Evolutionary conservation across 2,329 filamentous ascomycete genomes (phyloP), one percentile per base, ranked within the genome.

Genomic region (Fusarium transvaalense): DNA sequence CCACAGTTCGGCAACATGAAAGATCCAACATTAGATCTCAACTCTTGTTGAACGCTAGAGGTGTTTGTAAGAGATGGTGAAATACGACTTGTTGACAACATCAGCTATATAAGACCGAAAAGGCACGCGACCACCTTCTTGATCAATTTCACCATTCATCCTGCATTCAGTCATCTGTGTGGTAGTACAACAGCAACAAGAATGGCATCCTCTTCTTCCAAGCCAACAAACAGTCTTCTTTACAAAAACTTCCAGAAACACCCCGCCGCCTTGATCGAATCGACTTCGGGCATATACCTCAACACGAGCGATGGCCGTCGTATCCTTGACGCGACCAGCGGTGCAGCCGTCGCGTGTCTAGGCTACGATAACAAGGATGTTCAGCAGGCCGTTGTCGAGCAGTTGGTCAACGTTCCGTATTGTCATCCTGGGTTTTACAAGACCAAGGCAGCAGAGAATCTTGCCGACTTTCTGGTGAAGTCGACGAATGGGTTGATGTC

Each of bases 201-300:
- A 7, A 71, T 71, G 69, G 41, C 57, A 6, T 65, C 66, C n/a
- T 48, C 56, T 45, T 19, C 27, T 15, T 14, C n/a, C 38, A 53
- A 46, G 7, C 41, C 66, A 4, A 66, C 57, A 35, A 72, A 72
- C 66, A 72, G 69, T 27, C 69, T 72, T 19, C 45, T 72, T 2
- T 72, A 72, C 69, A 72, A 72, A 38, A 72, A 72, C 56, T 72
- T 72, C 2, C 66, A 72, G 12, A 71, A 68, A 25, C 69, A 72
- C 25, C 69, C 69, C 8, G 69, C 66, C 1, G 69, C 69, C 21
- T 56, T 72, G 8, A 35, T 72, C 4, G 64, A 72, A n/a, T 72
- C 69, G 0, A 66, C 69, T 0, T 37, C 47, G 0, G 69, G 69
- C 6, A 71, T 72, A 8, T 71, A 56, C 37, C 62, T 73, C 25